Evolutionary conservation across 768 basidiomycete species (phyloP).

Genomic region (Hygrocybe coccinea): DNA sequence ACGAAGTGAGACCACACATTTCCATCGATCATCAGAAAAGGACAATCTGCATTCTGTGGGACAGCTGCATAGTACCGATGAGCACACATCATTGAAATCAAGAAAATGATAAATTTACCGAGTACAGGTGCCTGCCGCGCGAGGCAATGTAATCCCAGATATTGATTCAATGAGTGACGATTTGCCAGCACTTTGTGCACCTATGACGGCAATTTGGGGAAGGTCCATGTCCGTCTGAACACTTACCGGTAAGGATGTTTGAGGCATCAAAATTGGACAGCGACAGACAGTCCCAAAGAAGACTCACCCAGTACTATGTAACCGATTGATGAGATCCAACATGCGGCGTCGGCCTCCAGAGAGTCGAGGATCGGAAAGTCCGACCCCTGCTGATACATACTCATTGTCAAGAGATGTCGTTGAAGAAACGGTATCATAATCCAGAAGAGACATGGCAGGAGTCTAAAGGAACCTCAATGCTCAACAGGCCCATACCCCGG

Average conservation of each 20-base stretch:
- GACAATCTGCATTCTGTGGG: conserved; percentile 55
- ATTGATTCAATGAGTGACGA: conserved; percentile 76
- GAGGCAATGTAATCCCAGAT: conserved; percentile 64
- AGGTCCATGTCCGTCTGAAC: conserved; percentile 68
- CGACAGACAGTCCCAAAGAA: too few species aligned
- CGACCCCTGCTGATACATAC: conserved; percentile 40
- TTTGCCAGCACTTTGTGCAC: conserved; percentile 70
- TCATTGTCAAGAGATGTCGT: background rate
- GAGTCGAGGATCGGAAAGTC: conserved; percentile 47
- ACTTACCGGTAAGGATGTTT: conserved; percentile 32
- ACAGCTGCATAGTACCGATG: conserved; percentile 34
- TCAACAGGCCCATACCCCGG: too few species aligned
- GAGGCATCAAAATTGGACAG: background rate
- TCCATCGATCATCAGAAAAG: conserved; percentile 39
- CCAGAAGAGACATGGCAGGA: background rate
- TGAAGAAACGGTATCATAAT: background rate
- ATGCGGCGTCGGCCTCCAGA: conserved; percentile 42
- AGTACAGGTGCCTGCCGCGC: conserved; percentile 70
- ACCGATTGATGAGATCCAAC: conserved; percentile 55
- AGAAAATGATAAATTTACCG: conserved; percentile 36
- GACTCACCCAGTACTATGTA: conserved; percentile 58
- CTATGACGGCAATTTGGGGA: conserved; percentile 69
- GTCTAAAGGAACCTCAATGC: too few species aligned
- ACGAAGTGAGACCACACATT: conserved; percentile 47
- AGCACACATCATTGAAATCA: background rate